Conservation (phyloP, 176 grass and related monocot species). For the maize (Zea mays) region DNA sequence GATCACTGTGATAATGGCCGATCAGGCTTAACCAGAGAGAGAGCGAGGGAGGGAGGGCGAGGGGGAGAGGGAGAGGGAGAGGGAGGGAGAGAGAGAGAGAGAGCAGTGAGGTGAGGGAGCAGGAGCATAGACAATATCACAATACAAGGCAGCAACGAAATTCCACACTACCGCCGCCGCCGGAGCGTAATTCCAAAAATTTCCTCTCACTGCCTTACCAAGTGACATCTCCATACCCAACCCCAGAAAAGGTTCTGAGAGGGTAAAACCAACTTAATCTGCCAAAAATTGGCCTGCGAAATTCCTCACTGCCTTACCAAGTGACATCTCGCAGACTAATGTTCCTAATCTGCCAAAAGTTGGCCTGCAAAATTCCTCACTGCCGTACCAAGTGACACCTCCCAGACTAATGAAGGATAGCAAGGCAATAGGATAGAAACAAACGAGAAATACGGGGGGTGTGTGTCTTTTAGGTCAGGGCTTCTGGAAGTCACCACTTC, state of each 20-base stretch:
- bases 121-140: too few species aligned
- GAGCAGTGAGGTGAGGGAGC: too few species aligned
- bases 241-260: background rate
- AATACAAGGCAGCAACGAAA: too few species aligned
- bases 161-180: too few species aligned
- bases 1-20: too few species aligned
- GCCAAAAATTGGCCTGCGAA: background rate
- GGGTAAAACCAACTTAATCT: constrained; percentile 32
- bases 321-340: background rate
- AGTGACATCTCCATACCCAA: background rate
- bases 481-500: constrained; percentile 14
- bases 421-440: constrained; percentile 7
- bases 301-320: constrained; percentile 27
- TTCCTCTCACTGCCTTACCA: too few species aligned
- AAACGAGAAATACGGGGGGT: background rate
- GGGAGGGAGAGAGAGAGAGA: too few species aligned
- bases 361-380: constrained; percentile 8
- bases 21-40: too few species aligned
- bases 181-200: too few species aligned
- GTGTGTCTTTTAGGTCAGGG: background rate
- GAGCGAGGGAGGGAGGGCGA: too few species aligned
- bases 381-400: constrained; percentile 18
- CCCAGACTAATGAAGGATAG: background rate
- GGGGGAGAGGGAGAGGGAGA: too few species aligned
- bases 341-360: constrained; percentile 18